Base-by-base conservation (phyloP, 768 basidiomycete genomes). In the Clitopilus hobsonii region DNA sequence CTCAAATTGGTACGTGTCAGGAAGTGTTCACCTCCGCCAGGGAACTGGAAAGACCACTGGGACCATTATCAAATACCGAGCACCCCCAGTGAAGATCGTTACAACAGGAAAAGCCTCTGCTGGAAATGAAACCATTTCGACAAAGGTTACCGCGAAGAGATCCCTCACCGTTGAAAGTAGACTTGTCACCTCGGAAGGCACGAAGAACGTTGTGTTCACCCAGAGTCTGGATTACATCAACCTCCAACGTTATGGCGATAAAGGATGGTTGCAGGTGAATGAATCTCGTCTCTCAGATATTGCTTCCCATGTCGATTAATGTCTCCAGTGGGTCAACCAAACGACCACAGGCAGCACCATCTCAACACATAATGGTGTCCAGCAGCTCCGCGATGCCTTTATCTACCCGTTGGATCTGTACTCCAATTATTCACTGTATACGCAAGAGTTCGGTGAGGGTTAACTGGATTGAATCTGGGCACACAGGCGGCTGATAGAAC, bases 1-100 rank as follows among this genome's bases (percentile, higher is more conserved):
- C 60, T 72, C 74, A 52, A 84, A 85, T 60, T 86, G 84, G 86
- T 82, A 77, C 55, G 74, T 84, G 16, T 82, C 81, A 6, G 85
- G 69, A n/a, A 65, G 65, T 49, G 57, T 86, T n/a, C 83, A 85
- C 61, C 62, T 80, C 30, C 76, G 77, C 5, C 79, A 74, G 51
- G 71, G 80, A 0, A 78, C 73, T 22, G 65, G 67, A 4, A 71
- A 72, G 62, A 86, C 82, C 2, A 82, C 79, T 0, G 82, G 85
- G 22, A 71, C 63, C 48, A 81, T 85, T 55, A 79, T 71, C 4
- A 57, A 52, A 24, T 82, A 84, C 57, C 65, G 74, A 20, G 82
- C 66, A 23, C 65, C 71, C 23, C 69, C 72, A 6, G 77, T 78
- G 52, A 72, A 79, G 4, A 62, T 66, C 25, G 65, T 73, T 22